Evolutionary conservation across 2,329 filamentous ascomycete genomes (phyloP), one percentile per base, ranked within the genome.

Genomic region (Gyromitra esculenta): DNA sequence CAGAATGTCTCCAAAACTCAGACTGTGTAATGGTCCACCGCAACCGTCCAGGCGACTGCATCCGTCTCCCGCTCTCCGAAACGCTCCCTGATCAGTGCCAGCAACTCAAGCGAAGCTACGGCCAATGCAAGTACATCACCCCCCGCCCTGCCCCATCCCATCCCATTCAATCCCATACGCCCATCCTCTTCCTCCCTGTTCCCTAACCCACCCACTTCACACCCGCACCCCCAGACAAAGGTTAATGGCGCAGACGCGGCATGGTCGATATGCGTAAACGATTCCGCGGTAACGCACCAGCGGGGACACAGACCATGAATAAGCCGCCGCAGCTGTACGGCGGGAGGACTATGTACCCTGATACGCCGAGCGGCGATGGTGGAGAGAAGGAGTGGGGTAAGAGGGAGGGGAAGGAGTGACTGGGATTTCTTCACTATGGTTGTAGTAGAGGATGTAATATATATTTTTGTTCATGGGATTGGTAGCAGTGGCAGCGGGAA

Each of bases 251-350:
- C 18, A 79, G 77, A 82, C 92, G 95, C 79, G 96, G 96, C 79
- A 90, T 97, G 89, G 92, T 98, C 81, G 96, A 99, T 84, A 99
- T 99, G 96, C 92, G 96, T 83, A 98, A 98, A 86, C 91, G 96
- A 43, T 98, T 99, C 85, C 89, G 96, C 72, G 96, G 96, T 75
- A 98, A 98, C 86, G 89, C 93, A 83, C 94, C 96, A 69, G 90
- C 97, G 79, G 87, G 89, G 31, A 89, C 91, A 79, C 87, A 80
- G 85, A 85, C 35, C 85, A 85, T 9, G 86, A 86, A 78, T 85
- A 86, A 70, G 87, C 88, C 2, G 50, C 89, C 90, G 82, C 91
- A 96, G 85, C 84, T 97, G 80, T 97, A 97, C 83, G 92, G 90
- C 15, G 93, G 93, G 41, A 89, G 89, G 82, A 87, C 90, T 59